Conservation (phyloP, 768 basidiomycete genomes). For the Candolleomyces efflorescens region DNA sequence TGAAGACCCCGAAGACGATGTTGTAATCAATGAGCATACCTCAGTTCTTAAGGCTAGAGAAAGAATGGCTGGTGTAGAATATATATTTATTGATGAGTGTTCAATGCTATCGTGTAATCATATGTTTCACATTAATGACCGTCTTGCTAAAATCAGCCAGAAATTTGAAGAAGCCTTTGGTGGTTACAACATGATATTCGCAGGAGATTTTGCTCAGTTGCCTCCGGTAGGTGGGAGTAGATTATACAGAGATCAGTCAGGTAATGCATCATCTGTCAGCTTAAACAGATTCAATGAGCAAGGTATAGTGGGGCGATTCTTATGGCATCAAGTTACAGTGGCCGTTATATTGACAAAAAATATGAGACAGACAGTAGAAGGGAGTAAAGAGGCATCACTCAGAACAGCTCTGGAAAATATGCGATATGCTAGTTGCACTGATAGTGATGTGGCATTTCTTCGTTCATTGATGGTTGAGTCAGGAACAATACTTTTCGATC, state of each 20-base stretch:
- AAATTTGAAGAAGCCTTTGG: constrained; percentile 22
- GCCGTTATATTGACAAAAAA: constrained; percentile 31
- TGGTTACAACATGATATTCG: constrained; percentile 38
- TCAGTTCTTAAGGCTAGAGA: constrained; percentile 5
- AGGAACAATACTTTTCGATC: neutral
- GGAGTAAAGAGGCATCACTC: constrained; percentile 10
- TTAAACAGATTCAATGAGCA: neutral
- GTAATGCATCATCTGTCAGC: too few species aligned
- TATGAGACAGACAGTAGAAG: constrained; percentile 23
- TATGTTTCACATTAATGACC: constrained; percentile 22
- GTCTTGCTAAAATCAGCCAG: constrained; percentile 15
- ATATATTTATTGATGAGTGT: constrained; percentile 39
- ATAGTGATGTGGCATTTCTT: neutral
- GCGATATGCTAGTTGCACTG: neutral
- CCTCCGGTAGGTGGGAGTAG: too few species aligned
- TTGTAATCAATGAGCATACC: neutral
- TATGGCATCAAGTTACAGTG: constrained; percentile 31
- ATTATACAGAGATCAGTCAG: too few species aligned
- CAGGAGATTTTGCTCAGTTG: constrained; percentile 43
- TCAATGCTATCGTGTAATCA: constrained; percentile 33
- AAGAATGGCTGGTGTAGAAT: constrained; percentile 26
- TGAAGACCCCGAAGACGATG: too few species aligned
- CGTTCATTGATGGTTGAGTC: neutral
- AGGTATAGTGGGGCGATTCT: constrained; percentile 16
- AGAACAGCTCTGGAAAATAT: neutral